Percentiles rank a stretch among this genome's conserved stretches.
Conservation (phyloP, 352 stramenopile genomes). For the Phytophthora syringae region DNA sequence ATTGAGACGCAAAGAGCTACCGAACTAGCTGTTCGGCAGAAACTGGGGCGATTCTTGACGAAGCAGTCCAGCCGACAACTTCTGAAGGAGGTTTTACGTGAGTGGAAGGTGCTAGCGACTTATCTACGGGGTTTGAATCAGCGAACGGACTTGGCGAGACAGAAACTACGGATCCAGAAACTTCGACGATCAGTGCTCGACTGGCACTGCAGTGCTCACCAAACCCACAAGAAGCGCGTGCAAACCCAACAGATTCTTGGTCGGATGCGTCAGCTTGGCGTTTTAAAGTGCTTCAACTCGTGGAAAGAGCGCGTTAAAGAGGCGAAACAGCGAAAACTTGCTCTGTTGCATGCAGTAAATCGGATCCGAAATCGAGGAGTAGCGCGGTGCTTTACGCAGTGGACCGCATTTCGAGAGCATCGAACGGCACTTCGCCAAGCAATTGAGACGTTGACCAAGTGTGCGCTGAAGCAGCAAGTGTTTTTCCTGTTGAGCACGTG, state of each 20-base stretch:
- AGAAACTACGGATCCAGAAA: conserved; percentile 16
- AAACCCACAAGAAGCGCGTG: conserved; percentile 11
- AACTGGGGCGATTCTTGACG: conserved; percentile 39
- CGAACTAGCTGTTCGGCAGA: conserved; percentile 34
- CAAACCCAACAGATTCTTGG: conserved; percentile 24
- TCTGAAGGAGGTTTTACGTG: conserved; percentile 12
- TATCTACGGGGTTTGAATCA: conserved; percentile 11
- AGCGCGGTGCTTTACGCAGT: conserved; percentile 40
- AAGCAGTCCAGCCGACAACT: conserved; percentile 46
- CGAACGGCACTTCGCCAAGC: conserved; percentile 10
- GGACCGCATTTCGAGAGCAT: conserved; percentile 22
- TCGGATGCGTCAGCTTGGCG: conserved; percentile 44
- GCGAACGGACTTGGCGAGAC: conserved; percentile 1
- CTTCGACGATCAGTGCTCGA: conserved; percentile 11
- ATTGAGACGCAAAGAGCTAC: conserved; percentile 7
- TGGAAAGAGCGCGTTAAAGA: conserved; percentile 41
- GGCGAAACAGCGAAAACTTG: conserved; percentile 27
- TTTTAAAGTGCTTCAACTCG: conserved; percentile 55
- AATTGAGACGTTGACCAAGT: conserved; percentile 16
- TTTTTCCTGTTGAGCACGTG: conserved; percentile 14
- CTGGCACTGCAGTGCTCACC: conserved; percentile 17
- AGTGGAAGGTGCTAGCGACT: conserved; percentile 18
- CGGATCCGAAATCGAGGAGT: conserved; percentile 43
- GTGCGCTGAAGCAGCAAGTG: conserved; percentile 20
- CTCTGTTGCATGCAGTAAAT: conserved; percentile 36